Evolutionary conservation across 2,329 filamentous ascomycete species (phyloP), one percentile per base, ranked within the genome.

Genomic region (Huntiella abstrusa): DNA sequence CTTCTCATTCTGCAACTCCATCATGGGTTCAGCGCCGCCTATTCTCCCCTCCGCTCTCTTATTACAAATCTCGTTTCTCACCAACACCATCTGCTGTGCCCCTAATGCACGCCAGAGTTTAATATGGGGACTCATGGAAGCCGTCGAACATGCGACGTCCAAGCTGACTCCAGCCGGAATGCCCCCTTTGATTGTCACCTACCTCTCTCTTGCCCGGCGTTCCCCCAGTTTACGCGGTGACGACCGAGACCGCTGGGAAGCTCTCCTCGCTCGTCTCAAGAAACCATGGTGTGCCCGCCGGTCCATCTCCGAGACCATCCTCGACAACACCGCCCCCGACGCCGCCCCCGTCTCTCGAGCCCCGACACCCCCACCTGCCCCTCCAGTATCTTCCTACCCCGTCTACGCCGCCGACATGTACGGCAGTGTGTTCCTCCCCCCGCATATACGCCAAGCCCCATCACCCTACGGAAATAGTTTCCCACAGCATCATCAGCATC

Each of bases 1-100:
- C 6, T 62, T 63, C 49, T 55, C 55, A 5, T 64, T 60, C 47
- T 64, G 62, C 55, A 62, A 62, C 49, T 62, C 60, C 34, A 57
- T 64, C 4, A 58, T 59, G 16, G 57, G 57, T 6, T 55, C 56
- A 7, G 57, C 59, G 7, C 60, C 56, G 1, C 60, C 62, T 10
- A 54, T 52, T 28, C 50, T 60, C 0, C 60, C 61, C 0, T 59
- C 61, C 4, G 60, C 62, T 4, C 59, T 59, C 12, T 51, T 64
- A 1, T 55, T 64, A 4, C 62, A 64, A 48, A 53, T 57, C 4
- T 57, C 60, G 33, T 64, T 64, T 43, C 50, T 63, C n/a, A 54
- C 59, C 4, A 56, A 57, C n/a, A 63, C 59, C 4, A 52, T 62
- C 22, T 56, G 57, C 33, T 46, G 62, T 22, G 54, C 58, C 15